A percentile compares a stretch with the other conserved stretches of the same genome.
These are phyloP conservation scores for Dendrobium chrysotoxum DNA, from an alignment of 106 monocot species.

Conservation along the genomic window DNA sequence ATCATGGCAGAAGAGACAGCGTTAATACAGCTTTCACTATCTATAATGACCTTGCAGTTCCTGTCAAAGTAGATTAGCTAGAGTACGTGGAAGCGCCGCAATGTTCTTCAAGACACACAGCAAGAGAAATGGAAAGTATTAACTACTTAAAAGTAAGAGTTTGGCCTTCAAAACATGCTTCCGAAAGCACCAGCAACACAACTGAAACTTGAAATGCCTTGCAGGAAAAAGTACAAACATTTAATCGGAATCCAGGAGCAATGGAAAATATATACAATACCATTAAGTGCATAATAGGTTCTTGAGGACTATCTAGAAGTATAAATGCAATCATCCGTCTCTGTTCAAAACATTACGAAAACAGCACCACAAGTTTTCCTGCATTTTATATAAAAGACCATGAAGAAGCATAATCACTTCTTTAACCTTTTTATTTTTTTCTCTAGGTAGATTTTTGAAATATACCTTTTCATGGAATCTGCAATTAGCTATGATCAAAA, in stretches of 20 bases:
- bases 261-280: constrained; percentile 21
- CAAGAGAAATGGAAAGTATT: constrained; percentile 85
- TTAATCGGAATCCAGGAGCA: not conserved
- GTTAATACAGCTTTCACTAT: too few species aligned
- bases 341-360: constrained; percentile 53
- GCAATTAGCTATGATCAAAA: constrained; percentile 86
- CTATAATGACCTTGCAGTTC: too few species aligned
- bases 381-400: not conserved
- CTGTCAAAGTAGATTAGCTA: constrained; percentile 89
- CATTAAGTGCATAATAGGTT: constrained; percentile 64
- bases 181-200: constrained; percentile 25
- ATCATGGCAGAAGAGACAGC: too few species aligned
- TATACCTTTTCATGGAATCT: constrained; percentile 73
- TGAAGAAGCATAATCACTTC: not conserved
- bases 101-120: constrained; percentile 70
- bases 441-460: not conserved
- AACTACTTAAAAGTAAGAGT: constrained; percentile 41
- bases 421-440: not conserved
- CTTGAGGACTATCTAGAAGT: constrained; percentile 65
- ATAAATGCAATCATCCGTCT: constrained; percentile 84
- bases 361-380: constrained; percentile 63
- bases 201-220: not conserved
- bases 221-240: not conserved
- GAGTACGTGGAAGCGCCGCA: constrained; percentile 80
- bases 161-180: constrained; percentile 47